Percentiles rank a stretch among this genome's conserved stretches.
phyloP scores from a whole-genome alignment of 768 basidiomycete genomes.

The Holtermannia corniformis region DNA sequence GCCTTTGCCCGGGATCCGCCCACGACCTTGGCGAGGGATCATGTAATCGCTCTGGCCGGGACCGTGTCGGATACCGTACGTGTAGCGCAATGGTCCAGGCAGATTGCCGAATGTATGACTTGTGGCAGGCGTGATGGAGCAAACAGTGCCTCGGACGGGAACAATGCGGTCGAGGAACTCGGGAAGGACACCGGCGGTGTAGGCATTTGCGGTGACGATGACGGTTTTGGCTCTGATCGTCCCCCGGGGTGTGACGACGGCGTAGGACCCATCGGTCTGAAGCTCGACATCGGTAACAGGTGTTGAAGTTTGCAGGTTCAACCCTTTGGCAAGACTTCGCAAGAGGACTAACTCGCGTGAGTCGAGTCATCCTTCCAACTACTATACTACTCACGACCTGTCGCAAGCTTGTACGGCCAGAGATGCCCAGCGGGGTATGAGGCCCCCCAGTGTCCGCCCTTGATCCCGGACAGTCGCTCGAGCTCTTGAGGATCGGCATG shows the following conservation, averaged over 20 bases:
- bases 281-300: constrained; percentile 7
- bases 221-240: too few relatives aligned
- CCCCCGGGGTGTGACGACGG: too few relatives aligned
- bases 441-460: constrained; percentile 13
- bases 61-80: constrained; percentile 19
- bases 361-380: too few relatives aligned
- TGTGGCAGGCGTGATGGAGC: constrained; percentile 21
- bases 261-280: too few relatives aligned
- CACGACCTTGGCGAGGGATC: constrained; percentile 26
- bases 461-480: constrained; percentile 10
- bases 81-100: constrained; percentile 17
- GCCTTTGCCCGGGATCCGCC: constrained; percentile 17
- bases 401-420: constrained; percentile 25
- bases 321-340: constrained; percentile 7
- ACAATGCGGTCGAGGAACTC: too few relatives aligned
- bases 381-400: constrained; percentile 12
- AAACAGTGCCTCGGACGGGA: constrained; percentile 24
- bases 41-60: constrained; percentile 25
- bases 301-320: constrained; percentile 22
- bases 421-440: constrained; percentile 24
- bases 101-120: constrained; percentile 7
- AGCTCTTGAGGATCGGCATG: constrained; percentile 10
- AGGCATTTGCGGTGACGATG: too few relatives aligned
- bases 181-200: too few relatives aligned
- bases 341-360: too few relatives aligned